Evolutionary conservation across 169 alveolate genomes (phyloP).

Genomic region (Plasmodium inui): DNA sequence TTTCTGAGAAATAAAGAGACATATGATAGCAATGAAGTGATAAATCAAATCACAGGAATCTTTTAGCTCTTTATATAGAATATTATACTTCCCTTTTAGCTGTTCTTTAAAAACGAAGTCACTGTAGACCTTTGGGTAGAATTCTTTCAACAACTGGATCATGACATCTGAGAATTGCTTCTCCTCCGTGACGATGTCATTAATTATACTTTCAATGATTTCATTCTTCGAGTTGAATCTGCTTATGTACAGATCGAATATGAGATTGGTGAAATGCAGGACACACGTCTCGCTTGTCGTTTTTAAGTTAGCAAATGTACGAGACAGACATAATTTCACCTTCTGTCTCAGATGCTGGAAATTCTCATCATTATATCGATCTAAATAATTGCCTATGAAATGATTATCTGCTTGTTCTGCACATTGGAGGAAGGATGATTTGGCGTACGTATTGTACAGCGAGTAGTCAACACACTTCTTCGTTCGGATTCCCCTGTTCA

Average conservation of each 20-base stretch:
- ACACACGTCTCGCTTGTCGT: constrained; percentile 75
- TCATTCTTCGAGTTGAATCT: constrained; percentile 56
- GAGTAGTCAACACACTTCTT: constrained; percentile 71
- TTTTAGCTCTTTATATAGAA: constrained; percentile 27
- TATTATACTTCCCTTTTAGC: constrained; percentile 24
- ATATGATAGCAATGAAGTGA: constrained; percentile 61
- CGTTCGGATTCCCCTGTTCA: constrained; percentile 53
- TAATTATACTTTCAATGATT: constrained; percentile 48
- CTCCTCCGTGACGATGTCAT: constrained; percentile 53
- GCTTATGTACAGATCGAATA: constrained; percentile 72
- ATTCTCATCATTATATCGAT: constrained; percentile 62
- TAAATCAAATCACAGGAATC: constrained; percentile 65
- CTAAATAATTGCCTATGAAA: constrained; percentile 67
- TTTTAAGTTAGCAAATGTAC: constrained; percentile 56
- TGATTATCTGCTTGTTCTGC: constrained; percentile 78
- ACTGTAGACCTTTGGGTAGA: constrained; percentile 29
- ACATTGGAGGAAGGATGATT: constrained; percentile 71
- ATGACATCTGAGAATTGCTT: constrained; percentile 52
- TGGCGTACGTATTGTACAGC: constrained; percentile 70
- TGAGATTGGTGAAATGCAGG: constrained; percentile 51
- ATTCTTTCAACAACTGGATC: constrained; percentile 59
- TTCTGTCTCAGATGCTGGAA: constrained; percentile 63
- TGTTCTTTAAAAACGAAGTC: constrained; percentile 49
- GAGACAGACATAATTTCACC: constrained; percentile 37
- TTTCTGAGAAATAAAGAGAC: constrained; percentile 63